Conservation (phyloP, 2,329 filamentous ascomycete genomes). For the Cladophialophora carrionii region DNA sequence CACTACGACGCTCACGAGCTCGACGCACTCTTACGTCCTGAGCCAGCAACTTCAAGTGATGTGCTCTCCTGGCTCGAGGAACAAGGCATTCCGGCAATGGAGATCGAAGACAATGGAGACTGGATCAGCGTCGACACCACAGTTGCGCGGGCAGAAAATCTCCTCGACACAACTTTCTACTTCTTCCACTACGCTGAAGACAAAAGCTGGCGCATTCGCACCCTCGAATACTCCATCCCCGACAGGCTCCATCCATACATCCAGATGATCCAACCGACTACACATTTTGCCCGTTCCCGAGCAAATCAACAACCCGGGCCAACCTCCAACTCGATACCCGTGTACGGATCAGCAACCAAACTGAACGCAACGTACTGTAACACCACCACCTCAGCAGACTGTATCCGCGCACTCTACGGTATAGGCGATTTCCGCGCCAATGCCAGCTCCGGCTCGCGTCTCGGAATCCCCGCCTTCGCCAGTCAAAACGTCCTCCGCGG, state of each 20-base stretch:
- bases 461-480: conserved; percentile 56
- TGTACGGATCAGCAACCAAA: conserved; percentile 18
- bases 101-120: conserved; percentile 58
- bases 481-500: conserved; percentile 56
- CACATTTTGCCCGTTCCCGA: conserved; percentile 53
- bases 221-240: conserved; percentile 65
- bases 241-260: conserved; percentile 58
- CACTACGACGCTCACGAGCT: conserved; percentile 21
- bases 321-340: not conserved
- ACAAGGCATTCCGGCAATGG: conserved; percentile 52
- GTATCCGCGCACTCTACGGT: conserved; percentile 52
- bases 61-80: conserved; percentile 41
- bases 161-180: conserved; percentile 63
- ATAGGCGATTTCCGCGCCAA: conserved; percentile 22
- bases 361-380: conserved; percentile 43
- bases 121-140: conserved; percentile 65
- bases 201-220: conserved; percentile 54
- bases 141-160: conserved; percentile 56
- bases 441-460: conserved; percentile 47
- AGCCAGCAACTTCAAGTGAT: conserved; percentile 10
- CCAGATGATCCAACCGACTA: conserved; percentile 68
- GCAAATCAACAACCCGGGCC: too few relatives aligned
- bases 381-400: conserved; percentile 51
- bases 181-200: conserved; percentile 56
- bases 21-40: conserved; percentile 19